These are phyloP conservation scores for Alternaria infectoria DNA, from an alignment of 2,329 filamentous ascomycete genomes.

Conservation along the genomic window DNA sequence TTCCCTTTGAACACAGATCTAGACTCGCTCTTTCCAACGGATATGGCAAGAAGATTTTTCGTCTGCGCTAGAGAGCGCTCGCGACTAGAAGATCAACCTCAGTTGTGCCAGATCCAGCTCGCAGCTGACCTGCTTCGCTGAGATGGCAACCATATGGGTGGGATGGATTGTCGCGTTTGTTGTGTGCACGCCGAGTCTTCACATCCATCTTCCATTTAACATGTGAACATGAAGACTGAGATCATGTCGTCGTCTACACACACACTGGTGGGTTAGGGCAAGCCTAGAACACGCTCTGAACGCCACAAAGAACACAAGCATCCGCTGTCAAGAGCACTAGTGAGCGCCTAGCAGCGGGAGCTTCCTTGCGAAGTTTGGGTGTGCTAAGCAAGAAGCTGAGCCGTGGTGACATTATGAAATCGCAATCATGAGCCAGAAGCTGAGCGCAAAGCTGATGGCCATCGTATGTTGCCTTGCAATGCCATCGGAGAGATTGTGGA, in stretches of 20 bases:
- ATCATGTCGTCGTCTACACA: background rate
- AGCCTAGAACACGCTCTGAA: constrained; percentile 14
- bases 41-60: background rate
- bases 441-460: constrained; percentile 4
- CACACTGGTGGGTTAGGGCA: constrained; percentile 6
- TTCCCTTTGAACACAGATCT: background rate
- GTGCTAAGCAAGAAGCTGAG: constrained; percentile 3
- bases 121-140: background rate
- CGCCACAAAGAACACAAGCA: constrained; percentile 24
- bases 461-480: constrained; percentile 1
- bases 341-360: constrained; percentile 24
- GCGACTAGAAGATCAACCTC: background rate
- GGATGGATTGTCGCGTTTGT: background rate
- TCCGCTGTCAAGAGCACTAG: constrained; percentile 24
- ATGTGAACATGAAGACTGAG: background rate
- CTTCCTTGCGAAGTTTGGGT: constrained; percentile 8
- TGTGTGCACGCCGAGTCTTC: background rate
- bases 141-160: background rate
- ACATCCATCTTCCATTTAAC: background rate
- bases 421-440: constrained; percentile 5
- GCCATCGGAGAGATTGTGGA: background rate
- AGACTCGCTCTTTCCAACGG: background rate
- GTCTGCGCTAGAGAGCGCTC: background rate
- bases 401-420: constrained; percentile 2
- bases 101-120: background rate